Conservation (phyloP, 2,329 filamentous ascomycete genomes). For the Trichoderma semiorbis region DNA sequence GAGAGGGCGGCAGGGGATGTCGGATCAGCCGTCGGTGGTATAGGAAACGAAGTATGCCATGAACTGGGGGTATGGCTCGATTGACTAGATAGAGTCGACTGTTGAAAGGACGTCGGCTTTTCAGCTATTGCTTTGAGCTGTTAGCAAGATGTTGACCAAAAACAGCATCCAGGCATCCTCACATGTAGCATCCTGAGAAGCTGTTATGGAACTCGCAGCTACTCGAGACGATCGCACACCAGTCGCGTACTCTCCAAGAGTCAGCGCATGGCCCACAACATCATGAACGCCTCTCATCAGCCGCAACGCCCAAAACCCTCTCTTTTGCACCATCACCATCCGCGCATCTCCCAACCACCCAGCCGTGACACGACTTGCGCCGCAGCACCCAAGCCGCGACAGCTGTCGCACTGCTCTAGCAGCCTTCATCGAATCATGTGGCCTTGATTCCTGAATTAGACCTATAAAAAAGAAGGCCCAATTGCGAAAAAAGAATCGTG, state of each 20-base stretch:
- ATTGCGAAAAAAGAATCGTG: not conserved
- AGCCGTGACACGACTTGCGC: not conserved
- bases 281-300: conserved; percentile 20
- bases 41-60: conserved; percentile 31
- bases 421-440: conserved; percentile 21
- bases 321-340: conserved; percentile 5
- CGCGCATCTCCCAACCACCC: not conserved
- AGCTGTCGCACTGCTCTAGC: conserved; percentile 22
- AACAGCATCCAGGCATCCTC: not conserved
- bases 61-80: not conserved
- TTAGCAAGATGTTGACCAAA: not conserved
- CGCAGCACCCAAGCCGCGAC: conserved; percentile 7
- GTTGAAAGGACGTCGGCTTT: not conserved
- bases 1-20: conserved; percentile 34
- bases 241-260: conserved; percentile 18
- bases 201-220: not conserved
- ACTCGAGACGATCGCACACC: not conserved
- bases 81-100: not conserved
- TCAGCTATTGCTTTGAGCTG: not conserved
- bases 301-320: conserved; percentile 19
- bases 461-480: not conserved
- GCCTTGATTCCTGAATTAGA: not conserved
- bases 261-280: conserved; percentile 19
- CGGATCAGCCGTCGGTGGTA: conserved; percentile 36
- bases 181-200: not conserved